phyloP scores from a whole-genome alignment of 164 flowering plant genomes.

The Paratinospora sagittata region DNA sequence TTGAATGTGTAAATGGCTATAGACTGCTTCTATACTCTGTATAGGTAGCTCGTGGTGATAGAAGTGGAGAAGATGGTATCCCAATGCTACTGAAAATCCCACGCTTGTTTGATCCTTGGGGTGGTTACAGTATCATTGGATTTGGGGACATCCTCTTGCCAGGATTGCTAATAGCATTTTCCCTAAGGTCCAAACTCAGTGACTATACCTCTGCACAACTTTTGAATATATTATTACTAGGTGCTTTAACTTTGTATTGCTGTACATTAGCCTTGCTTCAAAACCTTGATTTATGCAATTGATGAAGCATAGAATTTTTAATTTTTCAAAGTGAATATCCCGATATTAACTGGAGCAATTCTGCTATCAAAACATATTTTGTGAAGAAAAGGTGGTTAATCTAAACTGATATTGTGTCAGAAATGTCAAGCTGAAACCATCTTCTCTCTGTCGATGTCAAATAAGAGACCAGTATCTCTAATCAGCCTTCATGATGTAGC shows the following conservation, averaged over 20 bases:
- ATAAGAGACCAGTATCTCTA: not conserved
- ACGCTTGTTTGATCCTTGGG: slow-evolving; percentile 42
- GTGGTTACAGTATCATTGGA: slow-evolving; percentile 74
- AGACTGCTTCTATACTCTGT: slow-evolving; percentile 8
- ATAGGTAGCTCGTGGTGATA: slow-evolving; percentile 97
- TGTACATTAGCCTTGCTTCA: not conserved
- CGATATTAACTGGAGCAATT: not conserved
- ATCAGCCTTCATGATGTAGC: too few relatives aligned
- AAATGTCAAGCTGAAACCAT: not conserved
- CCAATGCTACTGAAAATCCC: slow-evolving; percentile 98
- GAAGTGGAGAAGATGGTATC: slow-evolving; percentile 93
- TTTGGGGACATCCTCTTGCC: slow-evolving; percentile 97
- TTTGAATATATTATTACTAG: not conserved
- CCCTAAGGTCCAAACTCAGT: slow-evolving; percentile 51
- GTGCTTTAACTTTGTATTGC: not conserved
- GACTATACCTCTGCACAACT: not conserved
- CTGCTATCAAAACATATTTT: not conserved
- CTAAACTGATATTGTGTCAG: not conserved
- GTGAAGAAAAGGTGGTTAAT: not conserved
- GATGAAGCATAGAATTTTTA: not conserved
- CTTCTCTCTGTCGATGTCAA: not conserved
- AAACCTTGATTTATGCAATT: not conserved
- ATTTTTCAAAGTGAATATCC: not conserved
- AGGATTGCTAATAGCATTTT: slow-evolving; percentile 80
- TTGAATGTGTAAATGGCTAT: not conserved